Percentiles rank a stretch among this genome's conserved stretches.
Evolutionary conservation across 345 rosid genomes (phyloP).

Genomic region (Citrus inodora): DNA sequence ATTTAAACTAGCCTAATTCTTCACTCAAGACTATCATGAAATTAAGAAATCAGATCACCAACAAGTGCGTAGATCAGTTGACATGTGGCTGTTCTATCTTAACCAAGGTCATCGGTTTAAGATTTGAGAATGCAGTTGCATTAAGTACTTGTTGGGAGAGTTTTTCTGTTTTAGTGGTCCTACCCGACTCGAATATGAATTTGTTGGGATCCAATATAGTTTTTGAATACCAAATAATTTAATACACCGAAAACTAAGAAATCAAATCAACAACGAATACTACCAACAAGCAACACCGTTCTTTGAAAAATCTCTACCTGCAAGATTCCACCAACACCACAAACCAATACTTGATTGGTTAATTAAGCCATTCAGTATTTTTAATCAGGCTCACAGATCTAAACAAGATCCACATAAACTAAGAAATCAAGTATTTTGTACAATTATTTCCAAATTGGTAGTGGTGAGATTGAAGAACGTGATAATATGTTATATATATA

Average conservation of each 20-base stretch:
- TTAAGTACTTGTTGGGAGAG: no score
- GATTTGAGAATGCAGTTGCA: no score
- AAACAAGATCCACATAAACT: background rate
- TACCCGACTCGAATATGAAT: accelerated
- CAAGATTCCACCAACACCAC: no score
- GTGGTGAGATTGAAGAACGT: background rate
- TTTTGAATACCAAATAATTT: no score
- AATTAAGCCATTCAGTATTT: background rate
- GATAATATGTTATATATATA: background rate
- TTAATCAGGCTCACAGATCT: background rate
- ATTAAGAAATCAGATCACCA: background rate
- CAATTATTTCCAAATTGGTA: background rate
- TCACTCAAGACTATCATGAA: no score
- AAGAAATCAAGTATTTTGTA: background rate
- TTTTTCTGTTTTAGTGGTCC: no score
- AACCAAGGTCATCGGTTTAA: no score
- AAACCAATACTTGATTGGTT: background rate
- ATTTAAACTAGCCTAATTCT: no score
- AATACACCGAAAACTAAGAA: no score
- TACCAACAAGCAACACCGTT: background rate
- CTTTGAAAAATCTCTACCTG: background rate
- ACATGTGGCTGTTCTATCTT: no score
- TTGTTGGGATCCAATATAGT: accelerated
- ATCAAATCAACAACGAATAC: no score
- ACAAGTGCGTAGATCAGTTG: no score